phyloP scores from a whole-genome alignment of 805 yeast genomes.

The Metschnikowia hibisci region DNA sequence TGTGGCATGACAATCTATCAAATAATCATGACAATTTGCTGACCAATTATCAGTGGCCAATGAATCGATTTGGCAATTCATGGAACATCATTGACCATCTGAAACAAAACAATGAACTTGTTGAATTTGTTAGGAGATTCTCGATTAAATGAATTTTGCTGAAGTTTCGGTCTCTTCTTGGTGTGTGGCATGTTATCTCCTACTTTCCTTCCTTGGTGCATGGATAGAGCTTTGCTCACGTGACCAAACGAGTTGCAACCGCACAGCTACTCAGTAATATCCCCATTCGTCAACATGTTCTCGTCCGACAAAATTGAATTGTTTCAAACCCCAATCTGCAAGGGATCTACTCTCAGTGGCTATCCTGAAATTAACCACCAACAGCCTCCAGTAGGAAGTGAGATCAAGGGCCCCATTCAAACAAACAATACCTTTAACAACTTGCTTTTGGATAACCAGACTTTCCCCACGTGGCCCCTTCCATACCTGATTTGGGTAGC shows the following conservation, averaged over 20 bases:
- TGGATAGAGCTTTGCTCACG: neutral
- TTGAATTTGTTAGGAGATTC: too few species aligned
- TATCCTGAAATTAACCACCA: constrained; percentile 34
- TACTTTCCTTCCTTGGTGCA: neutral
- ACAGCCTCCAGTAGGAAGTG: constrained; percentile 35
- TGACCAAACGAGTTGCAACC: neutral
- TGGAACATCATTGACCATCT: too few species aligned
- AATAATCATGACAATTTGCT: too few species aligned
- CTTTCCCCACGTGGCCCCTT: constrained; percentile 73
- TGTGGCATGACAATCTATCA: too few species aligned
- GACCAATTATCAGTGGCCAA: too few species aligned
- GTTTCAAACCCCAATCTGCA: constrained; percentile 41
- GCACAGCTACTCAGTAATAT: neutral
- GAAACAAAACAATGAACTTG: too few species aligned
- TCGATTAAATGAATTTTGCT: too few species aligned
- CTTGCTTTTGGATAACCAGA: constrained; percentile 61
- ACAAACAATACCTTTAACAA: constrained; percentile 81
- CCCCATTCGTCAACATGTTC: neutral
- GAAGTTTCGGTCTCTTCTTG: too few species aligned
- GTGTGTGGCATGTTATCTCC: neutral
- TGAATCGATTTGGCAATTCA: too few species aligned
- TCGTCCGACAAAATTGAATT: constrained; percentile 15
- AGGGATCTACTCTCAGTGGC: constrained; percentile 40
- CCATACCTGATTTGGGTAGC: constrained; percentile 76
- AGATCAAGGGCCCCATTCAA: constrained; percentile 44